Evolutionary conservation across 164 flowering plant species (phyloP), one percentile per base, ranked within the genome.

Genomic region (Sextonia rubra): DNA sequence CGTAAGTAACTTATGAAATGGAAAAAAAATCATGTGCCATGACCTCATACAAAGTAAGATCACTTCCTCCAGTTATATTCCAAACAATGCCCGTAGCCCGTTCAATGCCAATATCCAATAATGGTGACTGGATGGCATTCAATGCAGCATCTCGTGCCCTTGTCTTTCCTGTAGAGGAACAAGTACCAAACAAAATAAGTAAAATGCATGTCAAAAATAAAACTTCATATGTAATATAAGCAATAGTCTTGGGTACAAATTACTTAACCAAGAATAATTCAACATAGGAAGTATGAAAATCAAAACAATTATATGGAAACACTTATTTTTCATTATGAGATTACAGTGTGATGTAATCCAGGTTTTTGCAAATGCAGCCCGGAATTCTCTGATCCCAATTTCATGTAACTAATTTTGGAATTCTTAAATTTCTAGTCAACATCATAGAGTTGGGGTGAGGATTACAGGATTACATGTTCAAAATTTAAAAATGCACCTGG

Each of bases 121-220:
- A 76, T 64, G 98, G 98, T 70, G 98, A 93, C 56, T 93, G 98
- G 72, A 93, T 88, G 69, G 98, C 98, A 84, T 93, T 93, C 58
- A 93, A 77, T 68, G 98, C 98, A 83, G 98, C 98, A 83, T 93
- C 98, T 83, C 98, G 87, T 74, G 97, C 98, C 77, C 98, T 84
- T 23, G 94, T 89, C 81, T 93, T 93, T 79, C 98, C 98, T 93
- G 74, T 47, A 80, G 30, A 70, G 73, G 70, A 12, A 64, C 26
- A 70, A 65, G 47, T 55, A 26, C 27, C 37, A 30, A 1, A 17
- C 6, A 30, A 29, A 64, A 26, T 64, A 27, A 4, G 17, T 17
- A 12, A 61, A 61, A 24, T 23, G 17, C 64, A 61, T 61, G 64
- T 14, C 5, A 61, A 61, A 61, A 23, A 24, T 25, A 61, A 61